A percentile compares a stretch with the other conserved stretches of the same genome.
phyloP scores from a whole-genome alignment of 352 stramenopile genomes.

The Globisporangium okanoganense region DNA sequence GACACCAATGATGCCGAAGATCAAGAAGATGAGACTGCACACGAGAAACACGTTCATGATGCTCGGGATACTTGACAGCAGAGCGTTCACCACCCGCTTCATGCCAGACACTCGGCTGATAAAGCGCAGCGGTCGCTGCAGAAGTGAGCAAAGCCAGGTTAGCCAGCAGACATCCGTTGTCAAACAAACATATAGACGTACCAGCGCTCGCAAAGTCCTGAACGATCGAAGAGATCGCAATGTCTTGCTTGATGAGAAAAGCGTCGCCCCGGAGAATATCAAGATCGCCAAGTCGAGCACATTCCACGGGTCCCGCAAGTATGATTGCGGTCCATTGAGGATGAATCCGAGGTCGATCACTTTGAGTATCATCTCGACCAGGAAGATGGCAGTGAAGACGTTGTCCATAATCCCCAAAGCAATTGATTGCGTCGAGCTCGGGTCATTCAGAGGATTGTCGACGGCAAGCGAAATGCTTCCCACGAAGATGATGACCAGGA shows the following conservation, averaged over 20 bases:
- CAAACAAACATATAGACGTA: conserved; percentile 18
- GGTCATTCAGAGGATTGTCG: conserved; percentile 62
- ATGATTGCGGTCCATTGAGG: conserved; percentile 45
- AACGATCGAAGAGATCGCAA: conserved; percentile 57
- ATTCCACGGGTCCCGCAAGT: conserved; percentile 76
- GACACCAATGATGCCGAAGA: conserved; percentile 70
- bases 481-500: conserved; percentile 62
- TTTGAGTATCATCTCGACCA: conserved; percentile 74
- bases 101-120: conserved; percentile 65
- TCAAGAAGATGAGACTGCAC: conserved; percentile 87
- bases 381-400: conserved; percentile 55
- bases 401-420: conserved; percentile 38
- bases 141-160: conserved; percentile 1
- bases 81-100: conserved; percentile 71
- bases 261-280: conserved; percentile 35
- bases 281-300: conserved; percentile 72
- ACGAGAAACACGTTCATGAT: conserved; percentile 81
- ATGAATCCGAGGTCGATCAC: conserved; percentile 62
- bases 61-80: conserved; percentile 67
- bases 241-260: conserved; percentile 38
- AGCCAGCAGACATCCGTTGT: not conserved
- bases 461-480: conserved; percentile 56
- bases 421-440: conserved; percentile 22
- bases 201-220: conserved; percentile 57
- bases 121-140: conserved; percentile 50